Evolutionary conservation across 495 filamentous ascomycete species (phyloP), one percentile per base, ranked within the genome.

Genomic region (Neohortaea acidophila): DNA sequence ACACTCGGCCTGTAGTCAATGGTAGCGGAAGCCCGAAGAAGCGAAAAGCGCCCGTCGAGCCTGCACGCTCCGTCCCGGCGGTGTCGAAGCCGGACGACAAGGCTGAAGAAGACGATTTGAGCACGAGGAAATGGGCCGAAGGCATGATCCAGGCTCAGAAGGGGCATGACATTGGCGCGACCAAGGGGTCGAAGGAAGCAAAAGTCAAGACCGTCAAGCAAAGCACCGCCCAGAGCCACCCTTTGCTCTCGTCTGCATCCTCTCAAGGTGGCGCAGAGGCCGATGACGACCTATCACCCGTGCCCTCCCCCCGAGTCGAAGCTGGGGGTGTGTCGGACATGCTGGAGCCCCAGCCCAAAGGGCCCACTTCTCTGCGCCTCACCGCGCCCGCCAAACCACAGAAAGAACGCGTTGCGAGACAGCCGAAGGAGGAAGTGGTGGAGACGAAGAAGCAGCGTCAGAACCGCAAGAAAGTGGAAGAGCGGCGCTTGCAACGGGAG

Each of bases 401-500:
- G 29, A 69, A 73, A 48, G 58, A 71, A 30, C 79, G 76, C 63
- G 69, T 76, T 57, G 61, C 68, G 53, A 79, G 79, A 64, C 64
- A 68, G 52, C 24, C 43, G 4, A 61, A 65, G 53, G 55, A 59
- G 36, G 51, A 59, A 33, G 46, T 58, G 13, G 65, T 74, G 41
- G 79, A 86, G 61, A 80, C 76, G 19, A 91, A 93, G 76, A 93
- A 91, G 67, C 81, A 87, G 62, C 75, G 84, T 34, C 82, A 89
- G 63, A 81, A 89, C 60, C 69, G 72, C 24, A 67, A 74, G 56
- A 93, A 87, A 70, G 73, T 69, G 35, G 83, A 91, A 60, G 73
- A 70, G 28, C 68, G 70, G 38, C 82, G 82, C 65, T 59, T 67
- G 29, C 59, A 68, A 32, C 76, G 81, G 19, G 78, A 81, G 58